These are phyloP conservation scores for Coniosporium apollinis DNA, from an alignment of 495 filamentous ascomycete species.

Conservation along the genomic window DNA sequence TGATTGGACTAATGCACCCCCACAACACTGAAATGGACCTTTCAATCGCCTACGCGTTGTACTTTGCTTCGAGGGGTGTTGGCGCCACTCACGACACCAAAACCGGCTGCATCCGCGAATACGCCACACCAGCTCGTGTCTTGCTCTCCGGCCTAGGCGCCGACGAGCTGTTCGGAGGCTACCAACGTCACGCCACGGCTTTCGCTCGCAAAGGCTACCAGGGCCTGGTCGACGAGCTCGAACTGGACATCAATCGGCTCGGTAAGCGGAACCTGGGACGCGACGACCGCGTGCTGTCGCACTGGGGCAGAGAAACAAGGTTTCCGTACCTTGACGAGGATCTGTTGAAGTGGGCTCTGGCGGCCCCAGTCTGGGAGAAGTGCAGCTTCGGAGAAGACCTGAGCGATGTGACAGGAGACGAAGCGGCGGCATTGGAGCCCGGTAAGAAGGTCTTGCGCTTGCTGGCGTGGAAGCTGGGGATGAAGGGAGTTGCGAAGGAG, in stretches of 20 bases:
- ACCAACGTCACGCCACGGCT: constrained; percentile 66
- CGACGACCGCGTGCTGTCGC: constrained; percentile 77
- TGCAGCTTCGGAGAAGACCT: constrained; percentile 49
- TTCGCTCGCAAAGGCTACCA: constrained; percentile 47
- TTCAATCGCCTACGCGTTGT: constrained; percentile 84
- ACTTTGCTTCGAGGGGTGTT: constrained; percentile 74
- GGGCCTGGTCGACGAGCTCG: constrained; percentile 66
- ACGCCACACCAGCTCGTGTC: constrained; percentile 60
- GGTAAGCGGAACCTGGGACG: constrained; percentile 86
- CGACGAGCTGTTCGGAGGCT: constrained; percentile 92
- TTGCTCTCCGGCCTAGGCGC: constrained; percentile 86
- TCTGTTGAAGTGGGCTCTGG: constrained; percentile 65
- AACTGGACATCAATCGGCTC: constrained; percentile 71
- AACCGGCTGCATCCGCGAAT: constrained; percentile 19
- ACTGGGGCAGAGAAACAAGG: constrained; percentile 83
- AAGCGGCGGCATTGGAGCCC: constrained; percentile 35
- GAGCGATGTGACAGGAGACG: not conserved
- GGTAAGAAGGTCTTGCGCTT: constrained; percentile 71
- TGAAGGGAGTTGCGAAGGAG: constrained; percentile 53
- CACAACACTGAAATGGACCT: constrained; percentile 98
- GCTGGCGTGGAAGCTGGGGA: constrained; percentile 56
- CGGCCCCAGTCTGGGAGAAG: constrained; percentile 60
- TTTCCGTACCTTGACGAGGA: constrained; percentile 85
- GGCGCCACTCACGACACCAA: constrained; percentile 26
- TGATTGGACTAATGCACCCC: constrained; percentile 67